Evolutionary conservation across 345 rosid species (phyloP).

Genomic region (Citrus hindsii): DNA sequence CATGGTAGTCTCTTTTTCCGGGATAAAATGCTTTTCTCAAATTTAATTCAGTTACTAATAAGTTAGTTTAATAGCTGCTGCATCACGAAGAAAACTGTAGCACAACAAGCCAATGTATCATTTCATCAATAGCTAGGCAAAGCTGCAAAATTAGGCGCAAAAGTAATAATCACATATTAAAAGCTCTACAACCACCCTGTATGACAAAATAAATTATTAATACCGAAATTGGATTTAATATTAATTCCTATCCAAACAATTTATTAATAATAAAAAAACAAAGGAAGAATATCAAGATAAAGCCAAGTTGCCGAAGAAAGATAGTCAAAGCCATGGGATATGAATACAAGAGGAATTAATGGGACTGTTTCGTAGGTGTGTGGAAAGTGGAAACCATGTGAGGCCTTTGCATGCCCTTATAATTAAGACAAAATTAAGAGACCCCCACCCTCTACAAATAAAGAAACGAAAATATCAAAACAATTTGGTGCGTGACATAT

Average conservation of each 20-base stretch:
- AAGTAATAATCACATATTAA: not conserved
- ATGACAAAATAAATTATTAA: not conserved
- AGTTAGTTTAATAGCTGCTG: not conserved
- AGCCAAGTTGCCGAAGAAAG: not conserved
- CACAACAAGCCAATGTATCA: no score
- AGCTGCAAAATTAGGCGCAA: no score
- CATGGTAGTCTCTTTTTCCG: not conserved
- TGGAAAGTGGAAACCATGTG: constrained; percentile 30
- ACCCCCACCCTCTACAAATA: no score
- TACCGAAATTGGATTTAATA: not conserved
- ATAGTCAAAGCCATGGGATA: constrained; percentile 20
- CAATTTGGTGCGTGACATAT: no score
- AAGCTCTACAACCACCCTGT: not conserved
- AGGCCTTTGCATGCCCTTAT: constrained; percentile 3
- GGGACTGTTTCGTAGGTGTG: constrained; percentile 27
- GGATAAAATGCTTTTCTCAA: not conserved
- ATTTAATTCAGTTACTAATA: no score
- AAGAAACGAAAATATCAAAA: no score
- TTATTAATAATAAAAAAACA: not conserved
- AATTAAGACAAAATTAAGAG: not conserved
- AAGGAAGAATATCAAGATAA: not conserved
- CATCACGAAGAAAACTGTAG: not conserved
- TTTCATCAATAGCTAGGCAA: no score
- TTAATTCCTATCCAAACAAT: not conserved
- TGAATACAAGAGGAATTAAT: constrained; percentile 31